These are phyloP conservation scores for Penicillium brevicompactum DNA, from an alignment of 2,329 filamentous ascomycete species.

Conservation along the genomic window DNA sequence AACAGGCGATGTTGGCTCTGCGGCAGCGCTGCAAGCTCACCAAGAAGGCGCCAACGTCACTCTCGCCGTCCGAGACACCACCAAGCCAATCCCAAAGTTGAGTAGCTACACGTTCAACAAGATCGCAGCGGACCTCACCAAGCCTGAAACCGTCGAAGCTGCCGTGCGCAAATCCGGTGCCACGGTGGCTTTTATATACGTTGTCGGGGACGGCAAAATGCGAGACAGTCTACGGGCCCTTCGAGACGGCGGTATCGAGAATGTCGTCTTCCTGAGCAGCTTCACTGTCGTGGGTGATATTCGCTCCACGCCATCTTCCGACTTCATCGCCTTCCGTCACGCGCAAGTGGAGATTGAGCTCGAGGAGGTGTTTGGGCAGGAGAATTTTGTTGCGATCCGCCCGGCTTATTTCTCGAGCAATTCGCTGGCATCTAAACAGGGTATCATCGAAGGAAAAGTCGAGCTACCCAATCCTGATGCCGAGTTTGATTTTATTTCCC, in stretches of 20 bases:
- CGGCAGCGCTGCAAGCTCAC: slow-evolving; percentile 43
- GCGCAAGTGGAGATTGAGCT: slow-evolving; percentile 49
- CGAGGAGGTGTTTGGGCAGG: slow-evolving; percentile 42
- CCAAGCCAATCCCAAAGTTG: slow-evolving; percentile 47
- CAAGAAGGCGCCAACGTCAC: slow-evolving; percentile 47
- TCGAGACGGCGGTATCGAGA: slow-evolving; percentile 49
- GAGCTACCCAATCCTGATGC: slow-evolving; percentile 34
- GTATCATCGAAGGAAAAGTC: slow-evolving; percentile 36
- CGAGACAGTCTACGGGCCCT: slow-evolving; percentile 45
- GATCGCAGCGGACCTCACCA: slow-evolving; percentile 49
- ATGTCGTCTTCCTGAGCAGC: slow-evolving; percentile 51
- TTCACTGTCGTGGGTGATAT: slow-evolving; percentile 34
- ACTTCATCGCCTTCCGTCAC: slow-evolving; percentile 45
- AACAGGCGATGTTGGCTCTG: slow-evolving; percentile 51
- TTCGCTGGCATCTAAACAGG: slow-evolving; percentile 12
- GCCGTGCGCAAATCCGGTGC: slow-evolving; percentile 46
- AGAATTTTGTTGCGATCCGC: slow-evolving; percentile 44
- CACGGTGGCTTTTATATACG: slow-evolving; percentile 54
- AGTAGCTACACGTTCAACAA: slow-evolving; percentile 33
- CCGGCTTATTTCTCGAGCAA: slow-evolving; percentile 52
- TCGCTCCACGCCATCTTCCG: slow-evolving; percentile 23
- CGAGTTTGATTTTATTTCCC: slow-evolving; percentile 45
- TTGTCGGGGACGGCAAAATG: slow-evolving; percentile 43
- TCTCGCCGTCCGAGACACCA: slow-evolving; percentile 52
- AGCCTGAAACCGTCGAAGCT: slow-evolving; percentile 42